Conservation (phyloP, 257 asterid species). For the Solanum medicagineum region DNA sequence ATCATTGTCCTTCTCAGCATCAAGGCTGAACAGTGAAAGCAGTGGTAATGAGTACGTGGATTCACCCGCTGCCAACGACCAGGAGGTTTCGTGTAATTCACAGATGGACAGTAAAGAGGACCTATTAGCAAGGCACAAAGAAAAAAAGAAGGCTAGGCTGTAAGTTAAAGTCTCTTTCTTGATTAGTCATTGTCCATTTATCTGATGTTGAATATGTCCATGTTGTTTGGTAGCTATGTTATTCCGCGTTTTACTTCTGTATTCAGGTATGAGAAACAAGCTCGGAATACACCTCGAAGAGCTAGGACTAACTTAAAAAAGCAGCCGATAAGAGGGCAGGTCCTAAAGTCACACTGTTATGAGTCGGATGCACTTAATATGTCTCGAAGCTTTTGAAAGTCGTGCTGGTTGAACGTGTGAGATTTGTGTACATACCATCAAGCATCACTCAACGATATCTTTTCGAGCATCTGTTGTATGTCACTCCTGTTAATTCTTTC, state of each 20-base stretch:
- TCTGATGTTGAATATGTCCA: neutral
- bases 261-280: conserved; percentile 39
- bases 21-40: conserved; percentile 40
- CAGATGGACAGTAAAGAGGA: conserved; percentile 14
- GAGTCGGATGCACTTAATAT: conserved; percentile 11
- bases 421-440: neutral
- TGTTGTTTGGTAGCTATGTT: neutral
- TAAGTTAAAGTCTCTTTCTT: conserved; percentile 7
- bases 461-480: neutral
- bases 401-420: neutral
- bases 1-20: neutral
- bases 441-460: neutral
- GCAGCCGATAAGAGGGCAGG: conserved; percentile 10
- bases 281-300: conserved; percentile 15
- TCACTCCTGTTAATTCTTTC: neutral
- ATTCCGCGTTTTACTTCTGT: neutral
- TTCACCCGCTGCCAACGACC: conserved; percentile 1
- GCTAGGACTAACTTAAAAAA: conserved; percentile 27
- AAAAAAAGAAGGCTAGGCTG: conserved; percentile 35
- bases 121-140: conserved; percentile 22
- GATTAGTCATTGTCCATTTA: neutral
- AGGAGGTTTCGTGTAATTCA: conserved; percentile 8
- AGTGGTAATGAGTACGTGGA: conserved; percentile 28
- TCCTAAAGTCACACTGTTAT: conserved; percentile 8
- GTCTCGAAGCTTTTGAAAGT: conserved; percentile 16